Evolutionary conservation across 2,329 filamentous ascomycete species (phyloP), one percentile per base, ranked within the genome.

Genomic region (Thielaviopsis musarum): DNA sequence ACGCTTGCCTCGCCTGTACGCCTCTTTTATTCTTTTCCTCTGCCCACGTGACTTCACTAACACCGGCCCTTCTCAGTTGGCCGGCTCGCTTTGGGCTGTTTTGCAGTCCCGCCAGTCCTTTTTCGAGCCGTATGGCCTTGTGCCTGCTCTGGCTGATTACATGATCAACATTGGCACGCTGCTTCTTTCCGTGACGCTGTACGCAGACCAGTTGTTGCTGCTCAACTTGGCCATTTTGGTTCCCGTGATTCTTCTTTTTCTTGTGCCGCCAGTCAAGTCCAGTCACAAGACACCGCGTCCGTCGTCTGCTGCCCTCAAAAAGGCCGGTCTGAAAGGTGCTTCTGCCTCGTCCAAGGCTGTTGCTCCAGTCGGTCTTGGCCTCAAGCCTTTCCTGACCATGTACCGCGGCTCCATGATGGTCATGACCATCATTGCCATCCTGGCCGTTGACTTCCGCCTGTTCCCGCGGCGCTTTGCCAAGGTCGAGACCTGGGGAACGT

Each of bases 401-500:
- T 98, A 96, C 68, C 84, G 93, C 58, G 91, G 89, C 2, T 82
- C 83, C 56, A 95, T 98, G 90, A 83, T 98, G 77, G 78, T 95
- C 56, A 79, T 87, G 64, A 98, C 93, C 7, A 94, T 88, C 67
- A 73, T 93, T 53, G 88, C 89, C 57, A 97, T 98, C 65, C 79
- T 98, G n/a, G 93, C 93, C 17, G 93, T 98, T 57, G 93, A 98
- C 71, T 98, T 98, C 69, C 83, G 79, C 19, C 77, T 96, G 61
- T 98, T 98, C 67, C 93, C 93, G 2, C 82, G 93, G 28, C 85
- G 93, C 34, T 97, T 97, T 69, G 93, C 90, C 60, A 98, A 98
- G 74, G 93, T 95, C 2, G 93, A 98, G 72, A 96, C 88, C n/a
- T 98, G 93, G 89, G 93, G 93, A 59, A 96, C 91, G 1, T 97